These are phyloP conservation scores for Sonneratia alba DNA, from an alignment of 345 rosid species.

Conservation along the genomic window DNA sequence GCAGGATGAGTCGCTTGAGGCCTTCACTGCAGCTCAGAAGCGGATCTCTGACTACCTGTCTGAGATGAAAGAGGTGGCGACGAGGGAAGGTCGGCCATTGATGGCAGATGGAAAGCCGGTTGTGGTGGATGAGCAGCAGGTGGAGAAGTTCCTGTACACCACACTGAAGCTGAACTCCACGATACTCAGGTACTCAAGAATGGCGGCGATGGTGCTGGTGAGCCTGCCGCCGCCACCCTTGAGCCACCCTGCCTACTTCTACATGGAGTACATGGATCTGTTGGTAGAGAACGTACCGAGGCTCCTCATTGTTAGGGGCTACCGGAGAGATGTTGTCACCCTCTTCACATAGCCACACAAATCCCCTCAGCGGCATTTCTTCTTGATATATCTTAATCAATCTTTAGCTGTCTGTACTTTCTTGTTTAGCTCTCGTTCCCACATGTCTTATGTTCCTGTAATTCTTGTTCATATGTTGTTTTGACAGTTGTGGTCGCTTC, in stretches of 20 bases:
- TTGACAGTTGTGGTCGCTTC: background rate
- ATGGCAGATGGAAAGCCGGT: constrained; percentile 82
- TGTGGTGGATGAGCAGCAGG: constrained; percentile 68
- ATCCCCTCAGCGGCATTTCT: background rate
- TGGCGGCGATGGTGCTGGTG: constrained; percentile 91
- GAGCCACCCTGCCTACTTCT: constrained; percentile 83
- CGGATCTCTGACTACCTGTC: constrained; percentile 57
- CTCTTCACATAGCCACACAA: constrained; percentile 57
- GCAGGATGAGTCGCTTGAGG: constrained; percentile 68
- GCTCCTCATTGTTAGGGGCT: constrained; percentile 94
- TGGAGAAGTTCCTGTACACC: constrained; percentile 74
- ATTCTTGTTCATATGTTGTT: background rate
- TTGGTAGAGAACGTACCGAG: constrained; percentile 92
- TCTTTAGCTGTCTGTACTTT: background rate
- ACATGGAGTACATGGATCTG: constrained; percentile 99
- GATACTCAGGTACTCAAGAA: constrained; percentile 63
- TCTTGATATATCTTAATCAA: background rate
- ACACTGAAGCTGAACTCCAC: constrained; percentile 79
- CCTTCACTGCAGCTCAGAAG: constrained; percentile 61
- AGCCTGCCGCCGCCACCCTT: constrained; percentile 71
- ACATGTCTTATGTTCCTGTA: background rate
- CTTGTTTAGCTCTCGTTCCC: background rate
- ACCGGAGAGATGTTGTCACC: constrained; percentile 95
- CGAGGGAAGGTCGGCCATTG: constrained; percentile 28
- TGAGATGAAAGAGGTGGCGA: constrained; percentile 49